Base-by-base conservation (phyloP, 176 grass and related monocot genomes). In the Zoysia japonica region DNA sequence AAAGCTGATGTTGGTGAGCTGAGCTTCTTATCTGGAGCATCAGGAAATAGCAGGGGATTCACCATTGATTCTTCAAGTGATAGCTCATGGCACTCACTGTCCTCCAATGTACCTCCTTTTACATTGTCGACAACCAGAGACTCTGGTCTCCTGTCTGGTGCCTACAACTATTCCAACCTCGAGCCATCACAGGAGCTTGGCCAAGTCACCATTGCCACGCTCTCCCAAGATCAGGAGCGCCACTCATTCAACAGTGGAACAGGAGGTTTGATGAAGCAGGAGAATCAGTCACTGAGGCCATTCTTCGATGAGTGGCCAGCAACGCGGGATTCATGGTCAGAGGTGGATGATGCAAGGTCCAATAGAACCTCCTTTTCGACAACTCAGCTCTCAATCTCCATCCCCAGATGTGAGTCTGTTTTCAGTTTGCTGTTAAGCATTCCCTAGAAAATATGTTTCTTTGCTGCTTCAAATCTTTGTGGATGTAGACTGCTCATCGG, bases 291-390 rank as follows among this genome's bases (percentile, higher is more conserved):
- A 2, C 82, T 99, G 74, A 90, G 96, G 80, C 96, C 96, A 67
- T 99, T 99, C 88, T 96, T 99, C 1, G 92, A 99, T 0, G 96
- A 99, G 73, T 99, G 96, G 96, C 96, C 96, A 0, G 91, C 87
- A 72, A 83, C 81, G 2, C 90, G 84, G 39, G 90, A 99, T 6
- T 89, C 96, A 1, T 99, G 96, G 96, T 87, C 90, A 2, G 92
- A 99, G 68, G 87, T 99, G 73, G 92, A 93, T 8, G 88, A 92
- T 0, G 90, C 94, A 5, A 81, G 92, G 72, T 86, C 84, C 11
- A 99, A 89, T 16, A 79, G 84, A 64, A 84, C 85, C 54, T 95
- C 96, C 39, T 95, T 95, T 61, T 99, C 96, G 19, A 95, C 92
- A 2, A 96, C 96, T 45, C 96, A 94, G 79, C 92, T 99, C 72